Evolutionary conservation across 208 protist species (phyloP).

Genomic region (Borovskyia barvae): DNA sequence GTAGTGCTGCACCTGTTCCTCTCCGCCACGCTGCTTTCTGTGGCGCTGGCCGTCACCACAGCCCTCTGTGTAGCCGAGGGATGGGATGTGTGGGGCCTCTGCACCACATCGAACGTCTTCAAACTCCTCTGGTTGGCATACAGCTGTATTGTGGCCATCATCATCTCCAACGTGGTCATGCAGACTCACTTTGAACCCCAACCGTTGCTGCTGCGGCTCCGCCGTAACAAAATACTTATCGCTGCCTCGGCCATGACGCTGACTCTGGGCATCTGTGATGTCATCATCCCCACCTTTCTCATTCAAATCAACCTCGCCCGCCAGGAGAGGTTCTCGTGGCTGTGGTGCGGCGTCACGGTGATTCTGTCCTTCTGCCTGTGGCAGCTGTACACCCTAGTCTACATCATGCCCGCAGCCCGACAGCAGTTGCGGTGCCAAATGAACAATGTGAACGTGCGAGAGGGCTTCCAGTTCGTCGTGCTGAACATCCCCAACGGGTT

Average conservation of each 20-base stretch:
- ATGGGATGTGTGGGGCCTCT: conserved; percentile 24
- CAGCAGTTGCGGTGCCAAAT: conserved; percentile 53
- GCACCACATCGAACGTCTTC: conserved; percentile 38
- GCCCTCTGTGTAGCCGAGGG: conserved; percentile 58
- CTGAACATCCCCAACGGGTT: conserved; percentile 72
- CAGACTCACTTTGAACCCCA: conserved; percentile 79
- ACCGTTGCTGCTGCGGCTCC: conserved; percentile 58
- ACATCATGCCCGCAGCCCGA: conserved; percentile 54
- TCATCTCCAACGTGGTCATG: conserved; percentile 81
- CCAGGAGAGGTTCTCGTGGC: conserved; percentile 57
- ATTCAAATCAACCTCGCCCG: conserved; percentile 64
- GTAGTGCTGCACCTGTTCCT: conserved; percentile 75
- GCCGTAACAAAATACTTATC: conserved; percentile 67
- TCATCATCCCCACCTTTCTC: conserved; percentile 63
- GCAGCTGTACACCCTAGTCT: conserved; percentile 63
- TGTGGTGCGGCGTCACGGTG: conserved; percentile 67
- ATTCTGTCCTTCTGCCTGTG: conserved; percentile 69
- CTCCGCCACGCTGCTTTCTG: conserved; percentile 52
- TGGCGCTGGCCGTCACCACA: conserved; percentile 47
- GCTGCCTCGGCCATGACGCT: conserved; percentile 42
- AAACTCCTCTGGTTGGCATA: conserved; percentile 67
- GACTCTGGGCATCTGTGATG: conserved; percentile 48
- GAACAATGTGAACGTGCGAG: conserved; percentile 35
- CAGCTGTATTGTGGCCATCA: conserved; percentile 46
- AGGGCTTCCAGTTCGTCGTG: conserved; percentile 54